A percentile compares a stretch with the other conserved stretches of the same genome.
Conservation (phyloP, 768 basidiomycete genomes). For the Psilocybe cubensis region DNA sequence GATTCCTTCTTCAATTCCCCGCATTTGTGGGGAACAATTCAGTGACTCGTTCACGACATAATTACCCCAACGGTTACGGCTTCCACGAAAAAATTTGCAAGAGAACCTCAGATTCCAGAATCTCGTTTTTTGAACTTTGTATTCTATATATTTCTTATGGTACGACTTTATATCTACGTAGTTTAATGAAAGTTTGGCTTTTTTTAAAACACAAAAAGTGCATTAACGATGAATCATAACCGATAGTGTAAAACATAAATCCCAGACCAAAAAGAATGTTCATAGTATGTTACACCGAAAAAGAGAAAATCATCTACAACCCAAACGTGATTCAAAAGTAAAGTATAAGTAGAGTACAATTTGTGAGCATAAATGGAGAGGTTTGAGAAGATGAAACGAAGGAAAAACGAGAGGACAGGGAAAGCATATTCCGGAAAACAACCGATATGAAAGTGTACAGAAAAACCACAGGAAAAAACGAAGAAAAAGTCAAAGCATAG, state of each 20-base stretch:
- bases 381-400: neutral
- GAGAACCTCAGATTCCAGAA: too few species aligned
- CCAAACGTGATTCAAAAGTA: neutral
- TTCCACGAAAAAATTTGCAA: too few species aligned
- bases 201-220: too few species aligned
- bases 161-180: too few species aligned
- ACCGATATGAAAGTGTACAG: neutral
- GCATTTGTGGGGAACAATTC: too few species aligned
- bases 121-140: too few species aligned
- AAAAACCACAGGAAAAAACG: neutral
- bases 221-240: too few species aligned
- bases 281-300: slow-evolving; percentile 2
- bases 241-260: neutral
- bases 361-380: neutral
- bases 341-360: neutral
- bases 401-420: neutral
- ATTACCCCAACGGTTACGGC: too few species aligned
- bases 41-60: too few species aligned
- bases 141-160: too few species aligned
- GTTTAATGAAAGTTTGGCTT: too few species aligned
- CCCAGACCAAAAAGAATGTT: neutral
- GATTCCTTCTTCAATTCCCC: too few species aligned
- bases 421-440: slow-evolving; percentile 1
- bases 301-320: neutral
- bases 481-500: slow-evolving; percentile 2